Evolutionary conservation across 23 red algal species (phyloP).

Genomic region (Gracilariopsis chorda): DNA sequence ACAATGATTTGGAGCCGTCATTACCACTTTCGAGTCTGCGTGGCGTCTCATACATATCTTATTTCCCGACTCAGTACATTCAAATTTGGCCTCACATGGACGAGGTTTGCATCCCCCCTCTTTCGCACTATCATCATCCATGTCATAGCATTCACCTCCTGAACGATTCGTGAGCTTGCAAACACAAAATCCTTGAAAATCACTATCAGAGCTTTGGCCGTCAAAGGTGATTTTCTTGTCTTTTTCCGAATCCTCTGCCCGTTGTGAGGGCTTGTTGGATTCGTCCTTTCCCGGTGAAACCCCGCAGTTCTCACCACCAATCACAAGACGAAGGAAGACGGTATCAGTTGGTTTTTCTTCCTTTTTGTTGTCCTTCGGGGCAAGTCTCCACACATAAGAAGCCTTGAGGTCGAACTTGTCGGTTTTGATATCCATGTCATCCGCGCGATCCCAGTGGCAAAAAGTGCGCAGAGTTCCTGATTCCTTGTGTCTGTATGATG

Average conservation of each 20-base stretch:
- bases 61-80: neutral
- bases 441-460: slow-evolving; percentile 6
- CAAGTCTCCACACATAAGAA: neutral
- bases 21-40: neutral
- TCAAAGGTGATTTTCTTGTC: too few species aligned
- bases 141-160: neutral
- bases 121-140: neutral
- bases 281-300: neutral
- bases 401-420: neutral
- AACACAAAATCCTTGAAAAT: slow-evolving; percentile 1
- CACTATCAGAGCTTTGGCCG: neutral
- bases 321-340: neutral
- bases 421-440: neutral
- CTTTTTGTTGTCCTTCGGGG: neutral
- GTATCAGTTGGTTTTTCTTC: neutral
- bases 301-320: neutral
- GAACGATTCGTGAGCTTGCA: neutral
- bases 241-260: neutral
- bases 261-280: neutral
- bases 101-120: neutral
- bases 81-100: slow-evolving; percentile 2
- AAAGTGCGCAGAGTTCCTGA: neutral
- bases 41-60: slow-evolving; percentile 22
- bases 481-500: neutral
- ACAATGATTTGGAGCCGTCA: neutral